These are phyloP conservation scores for Xerophyta viscosa DNA, from an alignment of 106 monocot genomes.

Conservation along the genomic window DNA sequence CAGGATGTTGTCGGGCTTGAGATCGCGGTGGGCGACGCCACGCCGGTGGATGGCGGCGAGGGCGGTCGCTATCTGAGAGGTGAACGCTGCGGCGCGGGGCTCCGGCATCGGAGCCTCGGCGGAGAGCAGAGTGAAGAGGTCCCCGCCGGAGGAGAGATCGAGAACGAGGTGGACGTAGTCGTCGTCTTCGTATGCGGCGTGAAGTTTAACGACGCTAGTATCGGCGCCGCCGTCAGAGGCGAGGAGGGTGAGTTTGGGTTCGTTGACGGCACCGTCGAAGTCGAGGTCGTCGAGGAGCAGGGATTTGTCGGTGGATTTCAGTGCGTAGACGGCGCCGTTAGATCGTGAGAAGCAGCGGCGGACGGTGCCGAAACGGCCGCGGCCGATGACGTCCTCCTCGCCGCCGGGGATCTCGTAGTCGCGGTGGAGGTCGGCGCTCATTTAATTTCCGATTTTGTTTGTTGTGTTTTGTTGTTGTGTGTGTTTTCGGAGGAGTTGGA, in stretches of 20 bases:
- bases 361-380: constrained; percentile 63
- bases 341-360: constrained; percentile 18
- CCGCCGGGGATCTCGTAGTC: not conserved
- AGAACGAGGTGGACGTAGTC: constrained; percentile 41
- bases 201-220: constrained; percentile 40
- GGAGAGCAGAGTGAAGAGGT: constrained; percentile 50
- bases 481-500: too few species aligned
- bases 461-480: too few species aligned
- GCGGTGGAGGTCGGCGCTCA: too few species aligned
- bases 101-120: constrained; percentile 30
- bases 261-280: constrained; percentile 25
- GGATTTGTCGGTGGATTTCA: constrained; percentile 53
- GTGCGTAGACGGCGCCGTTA: constrained; percentile 41
- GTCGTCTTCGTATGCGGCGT: constrained; percentile 55
- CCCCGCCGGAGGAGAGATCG: constrained; percentile 52
- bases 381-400: constrained; percentile 26
- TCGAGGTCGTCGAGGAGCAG: constrained; percentile 36
- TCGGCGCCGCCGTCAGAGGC: too few species aligned
- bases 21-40: constrained; percentile 68
- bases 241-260: too few species aligned
- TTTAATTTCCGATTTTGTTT: too few species aligned
- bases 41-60: constrained; percentile 52
- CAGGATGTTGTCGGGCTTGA: constrained; percentile 85
- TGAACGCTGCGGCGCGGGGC: constrained; percentile 28
- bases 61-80: constrained; percentile 37